phyloP scores from a whole-genome alignment of 2,329 filamentous ascomycete species.

The Zopfia rhizophila region DNA sequence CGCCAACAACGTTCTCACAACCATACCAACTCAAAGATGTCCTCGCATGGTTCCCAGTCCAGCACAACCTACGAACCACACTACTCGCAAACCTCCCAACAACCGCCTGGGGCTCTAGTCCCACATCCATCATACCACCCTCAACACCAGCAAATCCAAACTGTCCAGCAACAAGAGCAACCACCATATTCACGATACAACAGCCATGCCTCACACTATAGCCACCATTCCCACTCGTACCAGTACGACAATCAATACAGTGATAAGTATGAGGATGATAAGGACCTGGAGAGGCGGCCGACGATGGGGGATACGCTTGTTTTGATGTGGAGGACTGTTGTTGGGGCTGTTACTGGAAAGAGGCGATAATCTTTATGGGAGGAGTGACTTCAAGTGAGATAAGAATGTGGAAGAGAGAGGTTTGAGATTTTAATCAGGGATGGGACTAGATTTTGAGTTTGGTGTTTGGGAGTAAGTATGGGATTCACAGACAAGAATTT shows the following conservation, averaged over 20 bases:
- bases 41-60: too few relatives aligned
- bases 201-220: neutral
- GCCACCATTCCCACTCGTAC: neutral
- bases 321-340: conserved; percentile 23
- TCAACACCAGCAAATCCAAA: conserved; percentile 5
- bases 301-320: conserved; percentile 41
- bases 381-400: too few relatives aligned
- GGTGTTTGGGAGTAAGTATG: too few relatives aligned
- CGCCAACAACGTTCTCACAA: too few relatives aligned
- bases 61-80: too few relatives aligned
- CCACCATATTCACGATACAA: neutral
- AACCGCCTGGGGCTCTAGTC: too few relatives aligned
- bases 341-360: conserved; percentile 18
- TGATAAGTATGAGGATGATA: conserved; percentile 11
- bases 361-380: conserved; percentile 11
- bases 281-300: conserved; percentile 34
- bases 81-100: too few relatives aligned
- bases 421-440: too few relatives aligned
- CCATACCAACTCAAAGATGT: too few relatives aligned
- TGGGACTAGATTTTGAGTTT: too few relatives aligned
- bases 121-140: conserved; percentile 25
- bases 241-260: conserved; percentile 1
- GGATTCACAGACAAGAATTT: too few relatives aligned
- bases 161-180: neutral
- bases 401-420: too few relatives aligned